Conservation (phyloP, 441 rosid genomes). For the Populus hybrid region DNA sequence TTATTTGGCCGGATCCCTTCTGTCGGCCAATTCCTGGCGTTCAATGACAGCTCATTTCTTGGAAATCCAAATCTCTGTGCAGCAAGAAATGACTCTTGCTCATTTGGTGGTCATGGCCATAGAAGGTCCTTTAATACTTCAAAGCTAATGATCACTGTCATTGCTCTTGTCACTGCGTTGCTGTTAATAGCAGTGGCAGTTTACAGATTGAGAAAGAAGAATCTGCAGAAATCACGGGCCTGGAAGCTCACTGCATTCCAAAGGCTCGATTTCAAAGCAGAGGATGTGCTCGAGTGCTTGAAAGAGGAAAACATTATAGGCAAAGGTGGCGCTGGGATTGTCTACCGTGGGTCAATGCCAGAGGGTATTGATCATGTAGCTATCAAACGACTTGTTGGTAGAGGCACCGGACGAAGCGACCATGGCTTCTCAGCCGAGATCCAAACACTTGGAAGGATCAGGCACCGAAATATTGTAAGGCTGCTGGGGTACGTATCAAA, state of each 20-base stretch:
- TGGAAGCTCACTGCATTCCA: constrained; percentile 91
- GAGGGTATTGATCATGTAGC: constrained; percentile 60
- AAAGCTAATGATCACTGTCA: constrained; percentile 42
- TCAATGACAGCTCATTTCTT: constrained; percentile 56
- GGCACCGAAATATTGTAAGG: constrained; percentile 82
- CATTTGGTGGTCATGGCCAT: constrained; percentile 44
- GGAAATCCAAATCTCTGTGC: constrained; percentile 69
- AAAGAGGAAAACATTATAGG: constrained; percentile 87
- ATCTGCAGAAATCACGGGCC: constrained; percentile 38
- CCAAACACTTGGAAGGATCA: constrained; percentile 69
- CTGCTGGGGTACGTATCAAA: constrained; percentile 75
- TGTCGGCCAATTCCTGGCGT: constrained; percentile 70
- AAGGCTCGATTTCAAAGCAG: constrained; percentile 64
- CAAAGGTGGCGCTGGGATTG: constrained; percentile 90
- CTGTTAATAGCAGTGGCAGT: constrained; percentile 39
- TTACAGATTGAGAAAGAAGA: constrained; percentile 45
- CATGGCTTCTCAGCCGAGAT: constrained; percentile 95
- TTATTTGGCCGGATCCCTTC: constrained; percentile 56
- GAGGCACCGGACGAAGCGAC: constrained; percentile 62
- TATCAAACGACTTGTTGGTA: constrained; percentile 64
- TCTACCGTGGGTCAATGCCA: constrained; percentile 79
- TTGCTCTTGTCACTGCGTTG: constrained; percentile 36
- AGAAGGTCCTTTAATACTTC: constrained; percentile 35
- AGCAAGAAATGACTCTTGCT: constrained; percentile 17
- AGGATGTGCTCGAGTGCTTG: constrained; percentile 72